Evolutionary conservation across 148 eudicot species (phyloP).

Genomic region (Amaranthus cruentus): DNA sequence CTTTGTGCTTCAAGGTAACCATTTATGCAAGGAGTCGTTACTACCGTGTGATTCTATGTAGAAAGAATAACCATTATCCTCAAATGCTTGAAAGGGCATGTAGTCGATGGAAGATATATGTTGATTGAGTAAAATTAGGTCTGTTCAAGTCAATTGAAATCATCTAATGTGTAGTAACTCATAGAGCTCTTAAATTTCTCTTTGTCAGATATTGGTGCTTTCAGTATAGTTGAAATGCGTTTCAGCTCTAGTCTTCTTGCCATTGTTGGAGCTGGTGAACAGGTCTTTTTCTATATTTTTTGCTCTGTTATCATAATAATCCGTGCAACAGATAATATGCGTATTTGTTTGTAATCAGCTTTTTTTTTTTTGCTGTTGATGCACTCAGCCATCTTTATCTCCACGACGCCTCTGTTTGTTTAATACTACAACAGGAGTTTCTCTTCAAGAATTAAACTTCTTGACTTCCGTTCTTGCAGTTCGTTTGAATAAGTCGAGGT

Average conservation of each 20-base stretch:
- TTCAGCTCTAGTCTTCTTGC: constrained; percentile 80
- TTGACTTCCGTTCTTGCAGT: constrained; percentile 83
- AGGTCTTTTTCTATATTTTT: constrained; percentile 39
- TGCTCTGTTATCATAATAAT: constrained; percentile 16
- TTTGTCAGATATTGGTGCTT: constrained; percentile 75
- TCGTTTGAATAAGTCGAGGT: constrained; percentile 74
- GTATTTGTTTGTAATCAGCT: constrained; percentile 15
- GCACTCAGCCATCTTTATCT: constrained; percentile 74
- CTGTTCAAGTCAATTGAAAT: background rate
- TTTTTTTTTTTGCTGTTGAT: constrained; percentile 21
- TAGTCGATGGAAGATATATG: background rate
- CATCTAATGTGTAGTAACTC: background rate
- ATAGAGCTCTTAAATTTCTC: constrained; percentile 4
- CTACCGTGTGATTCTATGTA: background rate
- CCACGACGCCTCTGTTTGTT: constrained; percentile 92
- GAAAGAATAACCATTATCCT: background rate
- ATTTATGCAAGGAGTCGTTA: background rate
- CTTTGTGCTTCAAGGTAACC: too few species aligned
- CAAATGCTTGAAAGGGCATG: background rate
- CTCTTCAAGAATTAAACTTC: constrained; percentile 73
- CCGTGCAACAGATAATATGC: background rate
- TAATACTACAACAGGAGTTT: constrained; percentile 57
- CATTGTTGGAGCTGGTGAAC: constrained; percentile 99
- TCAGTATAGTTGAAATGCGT: constrained; percentile 84
- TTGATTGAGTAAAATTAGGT: background rate